phyloP scores from a whole-genome alignment of 306 rosid genomes.

The Potentilla sterilis region DNA sequence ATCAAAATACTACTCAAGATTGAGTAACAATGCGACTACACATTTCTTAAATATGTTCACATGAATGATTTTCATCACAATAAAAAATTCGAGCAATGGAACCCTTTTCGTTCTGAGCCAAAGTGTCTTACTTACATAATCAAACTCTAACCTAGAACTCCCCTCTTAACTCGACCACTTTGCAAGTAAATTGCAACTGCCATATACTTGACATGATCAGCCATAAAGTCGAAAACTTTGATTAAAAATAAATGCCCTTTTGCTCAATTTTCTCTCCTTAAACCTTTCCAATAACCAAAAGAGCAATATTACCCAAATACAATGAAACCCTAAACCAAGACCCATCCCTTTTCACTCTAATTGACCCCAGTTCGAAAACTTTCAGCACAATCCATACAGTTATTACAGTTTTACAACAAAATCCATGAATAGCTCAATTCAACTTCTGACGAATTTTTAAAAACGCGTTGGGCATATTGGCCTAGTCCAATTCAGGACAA shows the following conservation, averaged over 20 bases:
- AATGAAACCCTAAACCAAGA: conserved; percentile 30
- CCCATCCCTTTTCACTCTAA: not conserved
- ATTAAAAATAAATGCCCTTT: not conserved
- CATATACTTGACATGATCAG: not conserved
- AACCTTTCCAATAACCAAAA: conserved; percentile 2
- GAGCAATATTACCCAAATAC: not conserved
- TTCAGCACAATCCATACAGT: conserved; percentile 9
- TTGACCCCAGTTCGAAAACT: not conserved
- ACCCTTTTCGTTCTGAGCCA: not conserved
- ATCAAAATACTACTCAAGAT: not conserved
- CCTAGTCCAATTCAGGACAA: not conserved
- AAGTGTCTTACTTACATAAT: not conserved
- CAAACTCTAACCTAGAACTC: not conserved
- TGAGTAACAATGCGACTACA: not conserved
- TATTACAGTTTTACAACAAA: not conserved
- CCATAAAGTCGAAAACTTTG: not conserved
- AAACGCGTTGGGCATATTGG: not conserved
- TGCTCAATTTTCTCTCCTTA: not conserved
- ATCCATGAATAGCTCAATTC: not conserved
- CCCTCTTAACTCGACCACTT: not conserved
- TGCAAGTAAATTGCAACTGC: not conserved
- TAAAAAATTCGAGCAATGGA: not conserved
- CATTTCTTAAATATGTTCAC: not conserved
- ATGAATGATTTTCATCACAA: not conserved
- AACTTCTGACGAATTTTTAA: not conserved